Conservation (phyloP, 805 yeast genomes). For the Saturnispora diversa region DNA sequence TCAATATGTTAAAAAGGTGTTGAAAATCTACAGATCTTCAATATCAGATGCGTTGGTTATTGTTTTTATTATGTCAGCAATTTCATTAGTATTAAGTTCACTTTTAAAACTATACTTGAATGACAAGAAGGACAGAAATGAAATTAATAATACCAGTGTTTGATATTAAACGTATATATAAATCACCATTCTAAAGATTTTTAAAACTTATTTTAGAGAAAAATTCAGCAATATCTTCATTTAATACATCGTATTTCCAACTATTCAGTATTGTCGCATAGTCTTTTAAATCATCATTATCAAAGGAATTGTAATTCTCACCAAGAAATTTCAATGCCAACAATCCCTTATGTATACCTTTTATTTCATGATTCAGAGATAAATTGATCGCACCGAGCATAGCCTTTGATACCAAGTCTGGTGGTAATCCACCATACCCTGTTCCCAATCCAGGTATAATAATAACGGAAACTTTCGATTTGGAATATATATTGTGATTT, state of each 20-base stretch:
- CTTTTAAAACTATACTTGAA: conserved; percentile 19
- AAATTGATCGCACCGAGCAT: conserved; percentile 31
- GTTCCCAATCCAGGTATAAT: conserved; percentile 35
- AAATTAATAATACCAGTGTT: too few species aligned
- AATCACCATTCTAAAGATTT: too few species aligned
- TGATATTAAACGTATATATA: too few species aligned
- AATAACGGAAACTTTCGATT: conserved; percentile 2
- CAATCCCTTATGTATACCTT: conserved; percentile 19
- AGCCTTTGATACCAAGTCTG: conserved; percentile 27
- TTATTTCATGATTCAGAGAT: not conserved
- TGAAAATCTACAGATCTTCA: conserved; percentile 26
- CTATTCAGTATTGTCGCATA: not conserved
- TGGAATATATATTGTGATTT: conserved; percentile 15
- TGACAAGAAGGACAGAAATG: not conserved
- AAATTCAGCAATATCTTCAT: conserved; percentile 10
- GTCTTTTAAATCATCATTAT: conserved; percentile 8
- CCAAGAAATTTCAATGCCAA: conserved; percentile 21
- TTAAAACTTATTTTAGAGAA: too few species aligned
- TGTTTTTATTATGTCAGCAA: conserved; percentile 22
- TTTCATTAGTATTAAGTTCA: conserved; percentile 21
- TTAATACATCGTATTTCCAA: conserved; percentile 6
- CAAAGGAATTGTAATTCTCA: conserved; percentile 18
- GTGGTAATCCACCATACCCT: conserved; percentile 32
- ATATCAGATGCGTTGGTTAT: conserved; percentile 22
- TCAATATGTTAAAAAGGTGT: conserved; percentile 22